A percentile compares a stretch with the other conserved stretches of the same genome.
phyloP scores from a whole-genome alignment of 2,329 filamentous ascomycete genomes.

The Simplicillium sp. region DNA sequence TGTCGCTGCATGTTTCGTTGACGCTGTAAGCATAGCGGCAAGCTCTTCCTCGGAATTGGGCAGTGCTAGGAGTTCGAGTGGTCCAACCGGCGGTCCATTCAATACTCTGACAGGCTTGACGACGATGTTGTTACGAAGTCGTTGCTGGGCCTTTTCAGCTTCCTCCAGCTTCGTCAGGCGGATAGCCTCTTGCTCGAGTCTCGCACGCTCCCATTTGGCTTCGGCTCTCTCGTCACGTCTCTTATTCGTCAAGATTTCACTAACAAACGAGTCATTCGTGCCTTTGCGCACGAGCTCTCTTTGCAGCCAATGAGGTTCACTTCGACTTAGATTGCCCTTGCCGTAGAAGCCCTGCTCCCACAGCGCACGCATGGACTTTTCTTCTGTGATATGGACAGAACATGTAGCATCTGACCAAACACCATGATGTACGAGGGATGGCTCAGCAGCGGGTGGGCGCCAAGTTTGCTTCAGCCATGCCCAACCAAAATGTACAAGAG shows the following conservation, averaged over 20 bases:
- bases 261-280: constrained; percentile 56
- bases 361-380: constrained; percentile 63
- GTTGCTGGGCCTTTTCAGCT: constrained; percentile 19
- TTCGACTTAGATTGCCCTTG: constrained; percentile 85
- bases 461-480: constrained; percentile 68
- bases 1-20: constrained; percentile 4
- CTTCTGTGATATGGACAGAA: constrained; percentile 76
- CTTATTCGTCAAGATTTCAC: constrained; percentile 69
- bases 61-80: constrained; percentile 36
- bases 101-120: not conserved
- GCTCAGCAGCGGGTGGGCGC: constrained; percentile 55
- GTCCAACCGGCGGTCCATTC: constrained; percentile 29
- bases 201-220: constrained; percentile 87
- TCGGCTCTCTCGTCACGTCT: constrained; percentile 72
- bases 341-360: constrained; percentile 99
- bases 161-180: constrained; percentile 52
- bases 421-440: constrained; percentile 56
- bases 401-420: constrained; percentile 74
- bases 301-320: constrained; percentile 88
- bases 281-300: constrained; percentile 68
- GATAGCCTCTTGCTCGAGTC: constrained; percentile 75
- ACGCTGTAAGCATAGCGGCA: constrained; percentile 2
- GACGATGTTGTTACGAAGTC: constrained; percentile 1
- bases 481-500: constrained; percentile 70
- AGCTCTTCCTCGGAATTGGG: constrained; percentile 44